These are phyloP conservation scores for Anastatica hierochuntica DNA, from an alignment of 345 rosid genomes.

Conservation along the genomic window DNA sequence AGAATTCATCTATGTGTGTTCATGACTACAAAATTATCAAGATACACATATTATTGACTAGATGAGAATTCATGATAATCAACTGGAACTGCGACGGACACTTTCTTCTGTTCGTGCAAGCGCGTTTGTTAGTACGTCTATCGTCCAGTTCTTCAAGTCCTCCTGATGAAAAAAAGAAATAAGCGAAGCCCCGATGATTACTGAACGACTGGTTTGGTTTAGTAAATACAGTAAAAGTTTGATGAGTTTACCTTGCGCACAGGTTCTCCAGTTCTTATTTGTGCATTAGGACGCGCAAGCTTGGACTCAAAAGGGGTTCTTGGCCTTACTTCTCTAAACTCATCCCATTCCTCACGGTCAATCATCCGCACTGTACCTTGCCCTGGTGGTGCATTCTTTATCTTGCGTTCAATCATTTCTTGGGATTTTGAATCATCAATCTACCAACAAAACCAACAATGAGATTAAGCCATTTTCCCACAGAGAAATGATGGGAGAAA, in stretches of 20 bases:
- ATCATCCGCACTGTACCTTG: conserved; percentile 83
- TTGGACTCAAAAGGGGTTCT: conserved; percentile 93
- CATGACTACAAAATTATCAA: too few relatives aligned
- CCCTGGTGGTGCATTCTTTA: conserved; percentile 69
- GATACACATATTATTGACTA: too few relatives aligned
- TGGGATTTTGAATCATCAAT: conserved; percentile 72
- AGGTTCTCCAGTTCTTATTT: conserved; percentile 73
- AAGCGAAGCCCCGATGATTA: too few relatives aligned
- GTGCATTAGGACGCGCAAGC: conserved; percentile 83
- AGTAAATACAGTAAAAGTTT: too few relatives aligned
- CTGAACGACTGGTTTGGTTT: too few relatives aligned
- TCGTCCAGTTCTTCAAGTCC: conserved; percentile 81
- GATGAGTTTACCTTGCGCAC: conserved; percentile 60
- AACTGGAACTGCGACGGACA: conserved; percentile 31
- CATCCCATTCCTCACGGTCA: conserved; percentile 80
- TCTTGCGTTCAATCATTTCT: conserved; percentile 79
- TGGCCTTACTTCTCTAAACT: conserved; percentile 77
- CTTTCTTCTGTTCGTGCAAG: conserved; percentile 66
- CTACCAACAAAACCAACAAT: conserved; percentile 26
- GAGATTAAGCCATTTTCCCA: too few relatives aligned
- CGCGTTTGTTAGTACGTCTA: conserved; percentile 78
- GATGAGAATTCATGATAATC: too few relatives aligned
- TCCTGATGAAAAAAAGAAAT: conserved; percentile 42
- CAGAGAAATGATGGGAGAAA: too few relatives aligned
- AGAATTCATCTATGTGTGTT: too few relatives aligned